Conservation (phyloP, 331 rosid genomes). For the Phaseolus coccineus region DNA sequence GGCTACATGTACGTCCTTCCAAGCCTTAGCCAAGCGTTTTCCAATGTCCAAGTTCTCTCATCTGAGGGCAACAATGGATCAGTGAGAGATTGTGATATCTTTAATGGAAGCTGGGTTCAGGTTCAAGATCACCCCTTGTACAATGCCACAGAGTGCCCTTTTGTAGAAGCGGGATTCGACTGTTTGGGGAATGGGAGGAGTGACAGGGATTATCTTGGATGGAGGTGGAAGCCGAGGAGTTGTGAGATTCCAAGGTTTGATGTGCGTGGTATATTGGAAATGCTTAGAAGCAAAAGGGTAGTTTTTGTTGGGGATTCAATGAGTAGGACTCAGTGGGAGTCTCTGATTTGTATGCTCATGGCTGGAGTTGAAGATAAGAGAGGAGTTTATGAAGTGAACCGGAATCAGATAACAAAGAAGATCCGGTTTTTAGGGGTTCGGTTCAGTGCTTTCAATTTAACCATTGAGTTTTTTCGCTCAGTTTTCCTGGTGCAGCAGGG, state of each 20-base stretch:
- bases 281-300: constrained; percentile 70
- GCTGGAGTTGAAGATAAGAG: constrained; percentile 78
- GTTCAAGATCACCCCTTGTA: constrained; percentile 64
- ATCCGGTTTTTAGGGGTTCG: constrained; percentile 77
- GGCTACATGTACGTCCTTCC: constrained; percentile 72
- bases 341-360: constrained; percentile 86
- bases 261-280: constrained; percentile 60
- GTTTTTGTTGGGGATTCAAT: constrained; percentile 95
- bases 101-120: constrained; percentile 75
- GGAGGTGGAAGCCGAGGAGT: constrained; percentile 84
- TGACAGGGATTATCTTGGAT: constrained; percentile 69
- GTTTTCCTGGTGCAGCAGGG: constrained; percentile 83
- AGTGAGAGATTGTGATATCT: constrained; percentile 61
- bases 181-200: constrained; percentile 77
- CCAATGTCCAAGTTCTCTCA: constrained; percentile 40
- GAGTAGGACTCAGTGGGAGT: constrained; percentile 96
- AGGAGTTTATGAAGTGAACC: constrained; percentile 78
- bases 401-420: constrained; percentile 67
- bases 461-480: constrained; percentile 79
- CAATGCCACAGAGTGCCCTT: constrained; percentile 88
- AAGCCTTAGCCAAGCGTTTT: constrained; percentile 57
- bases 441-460: constrained; percentile 75
- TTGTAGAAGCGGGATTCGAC: constrained; percentile 79
- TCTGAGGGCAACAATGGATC: constrained; percentile 43
- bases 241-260: constrained; percentile 67